A percentile compares a stretch with the other conserved stretches of the same genome.
Conservation (phyloP, 129 eudicot species). For the Saussurea involucrata region DNA sequence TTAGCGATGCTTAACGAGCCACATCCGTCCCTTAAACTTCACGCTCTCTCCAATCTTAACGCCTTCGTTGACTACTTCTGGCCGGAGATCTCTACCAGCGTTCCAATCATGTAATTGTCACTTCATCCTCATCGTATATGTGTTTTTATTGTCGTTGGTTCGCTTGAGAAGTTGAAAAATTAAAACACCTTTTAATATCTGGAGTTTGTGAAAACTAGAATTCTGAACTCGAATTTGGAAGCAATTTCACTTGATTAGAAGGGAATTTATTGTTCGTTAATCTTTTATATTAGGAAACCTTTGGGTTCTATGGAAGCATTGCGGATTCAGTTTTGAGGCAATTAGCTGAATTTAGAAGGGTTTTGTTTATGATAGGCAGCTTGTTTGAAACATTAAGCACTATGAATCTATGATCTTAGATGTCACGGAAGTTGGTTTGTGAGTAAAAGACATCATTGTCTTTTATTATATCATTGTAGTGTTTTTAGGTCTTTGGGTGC, state of each 20-base stretch:
- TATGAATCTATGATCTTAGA: not conserved
- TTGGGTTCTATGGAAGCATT: not conserved
- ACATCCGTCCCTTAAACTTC: constrained; percentile 70
- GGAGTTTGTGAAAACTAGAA: not conserved
- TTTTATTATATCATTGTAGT: not conserved
- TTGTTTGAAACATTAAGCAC: not conserved
- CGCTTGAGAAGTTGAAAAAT: not conserved
- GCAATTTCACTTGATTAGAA: constrained; percentile 1
- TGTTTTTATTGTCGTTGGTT: not conserved
- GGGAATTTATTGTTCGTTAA: not conserved
- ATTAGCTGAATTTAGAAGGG: not conserved
- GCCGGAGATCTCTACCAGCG: constrained; percentile 97
- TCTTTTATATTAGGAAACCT: not conserved
- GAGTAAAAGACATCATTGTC: not conserved
- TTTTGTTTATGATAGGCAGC: not conserved
- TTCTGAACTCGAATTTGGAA: not conserved
- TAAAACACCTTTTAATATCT: not conserved
- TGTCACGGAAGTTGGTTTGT: not conserved
- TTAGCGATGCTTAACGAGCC: constrained; percentile 86
- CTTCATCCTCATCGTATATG: not conserved
- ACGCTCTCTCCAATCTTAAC: constrained; percentile 76
- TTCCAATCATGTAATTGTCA: constrained; percentile 53
- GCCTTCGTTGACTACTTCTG: constrained; percentile 68
- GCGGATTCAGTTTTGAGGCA: not conserved
- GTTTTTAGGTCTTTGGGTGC: not conserved